Base-by-base conservation (phyloP, 371 early-diverging fungal species). In the Mucor irregularis region DNA sequence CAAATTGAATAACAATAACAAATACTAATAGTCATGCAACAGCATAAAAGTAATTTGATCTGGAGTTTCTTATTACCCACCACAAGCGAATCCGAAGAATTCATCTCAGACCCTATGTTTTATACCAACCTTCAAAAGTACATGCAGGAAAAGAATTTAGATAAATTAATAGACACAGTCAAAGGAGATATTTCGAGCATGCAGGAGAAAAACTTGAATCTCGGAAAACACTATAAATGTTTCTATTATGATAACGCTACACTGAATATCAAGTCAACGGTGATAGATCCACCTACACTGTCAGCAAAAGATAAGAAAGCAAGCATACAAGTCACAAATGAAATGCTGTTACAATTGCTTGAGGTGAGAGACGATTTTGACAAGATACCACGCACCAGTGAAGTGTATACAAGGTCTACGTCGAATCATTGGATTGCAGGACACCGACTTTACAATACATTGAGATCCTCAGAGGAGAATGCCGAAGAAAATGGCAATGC, bases 381-480 rank as follows among this genome's bases (percentile, higher is more conserved):
- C 26, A 66, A 73, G 66, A 53, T 80, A 22, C 73, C 81, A 11
- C 74, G 69, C 16, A 72, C 81, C 8, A 72, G 62, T 29, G 84
- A 86, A 58, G 75, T 84, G 2, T 81, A 82, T 62, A 80, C 87
- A n/a, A 69, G 82, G 16, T 83, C 87, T 11, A 80, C 80, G 10
- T 43, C 74, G 14, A 82, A 84, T 43, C 71, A 81, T 54, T 86
- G 87, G 87, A 66, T 86, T 38, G 81, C 83, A 13, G 85, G 83
- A 3, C 73, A 76, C 25, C 66, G 84, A 31, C 53, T 77, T 26
- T 78, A 74, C 17, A 71, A 75, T 28, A 44, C 71, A 2, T 31
- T 55, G 13, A 52, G 49, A 33, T 11, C 46, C 17, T 25, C 30
- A 3, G 46, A 63, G 29, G 56, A 62, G 39, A 31, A 28, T n/a